Evolutionary conservation across 169 alveolate genomes (phyloP).

Genomic region (Cryptosporidium canis): DNA sequence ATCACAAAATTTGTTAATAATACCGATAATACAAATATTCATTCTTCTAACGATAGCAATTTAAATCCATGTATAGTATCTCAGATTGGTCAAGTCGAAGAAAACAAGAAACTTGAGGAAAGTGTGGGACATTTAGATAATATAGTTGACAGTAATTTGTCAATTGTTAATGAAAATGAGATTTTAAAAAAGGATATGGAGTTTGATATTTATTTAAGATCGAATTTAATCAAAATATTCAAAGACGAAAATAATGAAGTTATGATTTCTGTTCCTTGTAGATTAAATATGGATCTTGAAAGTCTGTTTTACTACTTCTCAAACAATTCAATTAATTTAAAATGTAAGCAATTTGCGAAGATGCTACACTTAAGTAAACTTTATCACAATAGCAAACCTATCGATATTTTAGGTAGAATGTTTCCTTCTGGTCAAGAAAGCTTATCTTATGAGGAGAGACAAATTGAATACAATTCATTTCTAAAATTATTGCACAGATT

Average conservation of each 20-base stretch:
- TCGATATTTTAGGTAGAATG: slow-evolving; percentile 65
- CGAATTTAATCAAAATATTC: slow-evolving; percentile 41
- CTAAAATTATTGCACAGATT: slow-evolving; percentile 36
- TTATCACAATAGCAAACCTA: slow-evolving; percentile 61
- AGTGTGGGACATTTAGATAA: not conserved
- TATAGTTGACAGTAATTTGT: not conserved
- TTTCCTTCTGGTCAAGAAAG: slow-evolving; percentile 17
- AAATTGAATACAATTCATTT: slow-evolving; percentile 20
- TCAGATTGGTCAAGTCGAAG: too few relatives aligned
- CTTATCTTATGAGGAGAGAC: not conserved
- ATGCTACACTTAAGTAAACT: slow-evolving; percentile 48
- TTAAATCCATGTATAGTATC: too few relatives aligned
- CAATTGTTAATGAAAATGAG: not conserved
- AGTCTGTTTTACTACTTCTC: slow-evolving; percentile 55
- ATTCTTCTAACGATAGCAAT: too few relatives aligned
- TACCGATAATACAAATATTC: too few relatives aligned
- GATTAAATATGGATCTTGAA: slow-evolving; percentile 59
- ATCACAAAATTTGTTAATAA: too few relatives aligned
- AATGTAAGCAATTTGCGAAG: slow-evolving; percentile 50
- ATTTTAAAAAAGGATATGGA: not conserved
- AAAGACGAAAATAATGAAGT: slow-evolving; percentile 66
- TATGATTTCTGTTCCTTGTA: slow-evolving; percentile 60
- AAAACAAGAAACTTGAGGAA: too few relatives aligned
- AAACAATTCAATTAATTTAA: slow-evolving; percentile 19
- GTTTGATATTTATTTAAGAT: slow-evolving; percentile 9